Evolutionary conservation across 305 asterid genomes (phyloP).

Genomic region (Solanum aculeatissimum): DNA sequence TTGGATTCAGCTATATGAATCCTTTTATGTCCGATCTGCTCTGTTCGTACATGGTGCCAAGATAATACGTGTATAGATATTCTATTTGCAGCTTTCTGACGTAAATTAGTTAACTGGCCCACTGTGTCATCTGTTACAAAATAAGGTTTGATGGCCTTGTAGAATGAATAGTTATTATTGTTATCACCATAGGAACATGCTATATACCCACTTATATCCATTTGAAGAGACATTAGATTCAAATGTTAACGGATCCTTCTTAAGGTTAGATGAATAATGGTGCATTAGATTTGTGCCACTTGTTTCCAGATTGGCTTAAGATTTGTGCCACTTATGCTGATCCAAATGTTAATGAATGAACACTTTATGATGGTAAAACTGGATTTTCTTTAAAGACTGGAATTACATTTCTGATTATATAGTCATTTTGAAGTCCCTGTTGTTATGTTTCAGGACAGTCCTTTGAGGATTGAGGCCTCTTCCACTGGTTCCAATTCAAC

Average conservation of each 20-base stretch:
- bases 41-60: not conserved
- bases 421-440: not conserved
- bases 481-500: slow-evolving; percentile 96
- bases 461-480: slow-evolving; percentile 76
- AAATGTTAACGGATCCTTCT: not conserved
- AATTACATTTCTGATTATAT: not conserved
- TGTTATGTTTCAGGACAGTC: slow-evolving; percentile 73
- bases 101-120: not conserved
- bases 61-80: not conserved
- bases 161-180: not conserved
- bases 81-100: not conserved
- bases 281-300: not conserved
- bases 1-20: not conserved
- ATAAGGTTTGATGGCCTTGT: not conserved
- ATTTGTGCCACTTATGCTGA: not conserved
- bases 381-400: not conserved
- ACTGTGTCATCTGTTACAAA: not conserved
- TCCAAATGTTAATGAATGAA: not conserved
- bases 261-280: not conserved
- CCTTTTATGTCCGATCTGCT: not conserved
- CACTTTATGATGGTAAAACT: not conserved
- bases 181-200: not conserved
- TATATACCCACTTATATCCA: not conserved
- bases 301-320: not conserved
- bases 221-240: not conserved